Evolutionary conservation across 176 grass and related monocot species (phyloP), one percentile per base, ranked within the genome.

Genomic region (Cenchrus fungigraminus): DNA sequence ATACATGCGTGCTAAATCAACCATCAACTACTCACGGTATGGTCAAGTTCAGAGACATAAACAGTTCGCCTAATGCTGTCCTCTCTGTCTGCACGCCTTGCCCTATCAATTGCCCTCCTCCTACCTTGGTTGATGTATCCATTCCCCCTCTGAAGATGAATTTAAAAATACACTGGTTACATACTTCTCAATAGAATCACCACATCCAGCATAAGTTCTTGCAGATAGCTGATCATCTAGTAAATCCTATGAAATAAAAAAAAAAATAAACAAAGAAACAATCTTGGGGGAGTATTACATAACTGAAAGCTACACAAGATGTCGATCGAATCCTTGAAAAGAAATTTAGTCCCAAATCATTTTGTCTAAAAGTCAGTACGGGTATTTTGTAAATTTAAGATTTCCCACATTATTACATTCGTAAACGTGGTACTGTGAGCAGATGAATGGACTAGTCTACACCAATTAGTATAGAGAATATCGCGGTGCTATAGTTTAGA

Each of bases 31-130:
- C 95, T 92, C 81, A 97, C 95, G 61, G 89, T 85, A 57, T 94
- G 95, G 81, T 92, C 92, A 19, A 97, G 79, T 77, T 98, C 95
- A 51, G 95, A 91, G 62, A 98, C 93, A 83, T 95, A 98, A 82
- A 93, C 87, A 49, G 95, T 98, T 92, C 93, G 82, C 13, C 88
- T 75, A 54, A 98, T 89, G 91, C 95, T 95, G 42, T 95, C 95
- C 50, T 95, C 91, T 79, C 89, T 88, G 9, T 93, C 95, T 65
- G 89, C 85, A 87, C 72, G 88, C 75, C 84, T 94, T 7, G 32
- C 80, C 76, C 89, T 91, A 44, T 95, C 91, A 12, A 85, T 93
- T n/a, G 56, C 20, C 59, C 85, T 91, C 83, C 86, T 90, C 82
- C 80, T 91, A 58, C 83, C 90, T 29, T 93, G 91, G 42, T 50